phyloP scores from a whole-genome alignment of 306 rosid species.

The Prunus campanulata region DNA sequence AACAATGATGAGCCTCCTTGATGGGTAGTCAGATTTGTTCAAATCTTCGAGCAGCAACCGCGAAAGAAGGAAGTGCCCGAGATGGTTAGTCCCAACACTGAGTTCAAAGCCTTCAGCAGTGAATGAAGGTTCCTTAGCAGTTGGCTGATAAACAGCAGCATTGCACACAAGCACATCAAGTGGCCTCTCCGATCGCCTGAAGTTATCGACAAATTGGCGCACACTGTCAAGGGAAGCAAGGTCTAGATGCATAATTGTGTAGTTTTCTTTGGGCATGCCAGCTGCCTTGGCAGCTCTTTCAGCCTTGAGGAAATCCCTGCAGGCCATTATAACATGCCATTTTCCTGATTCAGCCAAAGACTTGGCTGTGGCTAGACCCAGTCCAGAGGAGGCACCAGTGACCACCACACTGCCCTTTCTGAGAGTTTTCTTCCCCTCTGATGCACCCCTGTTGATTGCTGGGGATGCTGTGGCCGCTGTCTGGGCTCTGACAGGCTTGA shows the following conservation, averaged over 20 bases:
- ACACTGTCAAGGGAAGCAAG: constrained; percentile 93
- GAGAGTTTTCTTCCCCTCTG: constrained; percentile 88
- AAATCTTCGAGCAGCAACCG: constrained; percentile 77
- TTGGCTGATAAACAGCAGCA: constrained; percentile 93
- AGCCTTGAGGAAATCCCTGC: constrained; percentile 97
- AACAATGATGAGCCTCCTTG: constrained; percentile 79
- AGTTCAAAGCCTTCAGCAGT: constrained; percentile 95
- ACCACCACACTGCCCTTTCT: constrained; percentile 83
- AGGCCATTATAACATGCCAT: constrained; percentile 97
- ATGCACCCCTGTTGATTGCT: constrained; percentile 44
- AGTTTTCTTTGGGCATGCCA: constrained; percentile 78
- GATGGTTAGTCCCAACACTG: constrained; percentile 96
- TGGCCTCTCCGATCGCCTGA: constrained; percentile 58
- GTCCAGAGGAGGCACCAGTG: constrained; percentile 97
- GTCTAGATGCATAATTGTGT: constrained; percentile 90
- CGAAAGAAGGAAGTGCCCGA: constrained; percentile 92
- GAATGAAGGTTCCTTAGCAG: constrained; percentile 88
- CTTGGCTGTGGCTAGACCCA: constrained; percentile 95
- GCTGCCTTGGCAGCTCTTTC: constrained; percentile 94
- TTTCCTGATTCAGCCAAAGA: constrained; percentile 93
- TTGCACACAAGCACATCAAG: constrained; percentile 90
- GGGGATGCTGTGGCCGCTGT: constrained; percentile 61
- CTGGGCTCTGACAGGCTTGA: constrained; percentile 64
- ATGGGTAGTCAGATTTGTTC: constrained; percentile 83
- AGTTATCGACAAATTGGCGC: constrained; percentile 81